Conservation (phyloP, 768 basidiomycete species). For the Russula olivacea region DNA sequence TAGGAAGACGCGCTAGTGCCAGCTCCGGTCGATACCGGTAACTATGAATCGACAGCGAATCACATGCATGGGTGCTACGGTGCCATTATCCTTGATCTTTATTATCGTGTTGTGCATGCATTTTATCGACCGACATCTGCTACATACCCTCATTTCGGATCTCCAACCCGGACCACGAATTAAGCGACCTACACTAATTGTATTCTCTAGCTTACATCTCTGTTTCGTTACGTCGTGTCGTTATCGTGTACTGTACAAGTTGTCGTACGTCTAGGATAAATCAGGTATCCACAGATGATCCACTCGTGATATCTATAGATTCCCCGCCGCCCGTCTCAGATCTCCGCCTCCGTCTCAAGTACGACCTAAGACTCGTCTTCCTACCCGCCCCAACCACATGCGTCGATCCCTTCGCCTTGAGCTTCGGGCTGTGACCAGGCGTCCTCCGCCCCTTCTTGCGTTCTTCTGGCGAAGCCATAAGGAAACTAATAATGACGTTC, state of each 20-base stretch:
- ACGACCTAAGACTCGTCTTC: neutral
- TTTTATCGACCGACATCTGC: too few relatives aligned
- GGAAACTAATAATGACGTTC: conserved; percentile 57
- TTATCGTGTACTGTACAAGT: neutral
- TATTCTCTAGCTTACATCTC: too few relatives aligned
- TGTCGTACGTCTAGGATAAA: neutral
- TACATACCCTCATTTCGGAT: too few relatives aligned
- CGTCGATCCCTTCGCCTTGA: neutral
- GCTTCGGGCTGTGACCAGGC: neutral
- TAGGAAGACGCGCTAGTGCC: too few relatives aligned
- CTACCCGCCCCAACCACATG: neutral
- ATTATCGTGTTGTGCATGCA: too few relatives aligned
- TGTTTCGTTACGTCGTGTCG: too few relatives aligned
- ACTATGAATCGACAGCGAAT: too few relatives aligned
- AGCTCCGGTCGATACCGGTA: too few relatives aligned
- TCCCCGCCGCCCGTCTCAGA: neutral
- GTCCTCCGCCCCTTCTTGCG: neutral
- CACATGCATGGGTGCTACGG: too few relatives aligned
- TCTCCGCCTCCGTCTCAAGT: neutral
- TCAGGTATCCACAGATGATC: neutral
- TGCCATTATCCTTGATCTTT: too few relatives aligned
- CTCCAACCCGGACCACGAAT: too few relatives aligned
- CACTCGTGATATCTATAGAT: neutral
- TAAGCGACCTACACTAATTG: too few relatives aligned
- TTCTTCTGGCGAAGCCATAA: conserved; percentile 49